Evolutionary conservation across 495 filamentous ascomycete species (phyloP), one percentile per base, ranked within the genome.

Genomic region (Clavariopsis aquatica): DNA sequence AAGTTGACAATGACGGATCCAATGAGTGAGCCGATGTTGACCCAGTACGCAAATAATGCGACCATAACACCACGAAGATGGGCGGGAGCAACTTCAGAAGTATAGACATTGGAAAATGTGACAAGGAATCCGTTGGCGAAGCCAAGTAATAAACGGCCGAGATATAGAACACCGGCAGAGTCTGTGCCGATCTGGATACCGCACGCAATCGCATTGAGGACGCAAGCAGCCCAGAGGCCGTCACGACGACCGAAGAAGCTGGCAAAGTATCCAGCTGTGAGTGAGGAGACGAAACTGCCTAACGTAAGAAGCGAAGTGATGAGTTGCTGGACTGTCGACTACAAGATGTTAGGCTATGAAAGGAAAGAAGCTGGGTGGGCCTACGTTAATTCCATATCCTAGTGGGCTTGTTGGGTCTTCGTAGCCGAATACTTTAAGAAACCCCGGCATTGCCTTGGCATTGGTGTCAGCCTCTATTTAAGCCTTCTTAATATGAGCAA

Each of bases 341-440:
- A 27, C n/a, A 7, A n/a, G 20, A 54, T 2, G 24, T 28, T 19
- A 20, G 20, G 28, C 15, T 4, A 26, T 52, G 26, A 9, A 34
- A 9, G 8, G n/a, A 31, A n/a, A 19, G 26, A 34, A 6, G 26
- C 9, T 10, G 12, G 51, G n/a, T 45, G 20, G 71, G n/a, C 74
- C 74, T 43, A 79, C 76, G 15, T 76, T 64, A 38, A 86, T 81
- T 59, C 84, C 85, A 74, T 80, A 85, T 6, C 83, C 83, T 8
- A 81, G 62, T 0, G 79, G 69, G 5, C 73, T 76, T 1, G 67
- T 65, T 45, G 49, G 65, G 43, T 78, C 71, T 38, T 71, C 65
- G 62, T 80, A 81, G 5, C 79, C 79, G 58, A 75, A 81, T 12
- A 82, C 72, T 45, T 70, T 65, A 5, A 81, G 71, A 58, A 82